These are phyloP conservation scores for Phytopythium sindhum DNA, from an alignment of 352 stramenopile species.

Conservation along the genomic window DNA sequence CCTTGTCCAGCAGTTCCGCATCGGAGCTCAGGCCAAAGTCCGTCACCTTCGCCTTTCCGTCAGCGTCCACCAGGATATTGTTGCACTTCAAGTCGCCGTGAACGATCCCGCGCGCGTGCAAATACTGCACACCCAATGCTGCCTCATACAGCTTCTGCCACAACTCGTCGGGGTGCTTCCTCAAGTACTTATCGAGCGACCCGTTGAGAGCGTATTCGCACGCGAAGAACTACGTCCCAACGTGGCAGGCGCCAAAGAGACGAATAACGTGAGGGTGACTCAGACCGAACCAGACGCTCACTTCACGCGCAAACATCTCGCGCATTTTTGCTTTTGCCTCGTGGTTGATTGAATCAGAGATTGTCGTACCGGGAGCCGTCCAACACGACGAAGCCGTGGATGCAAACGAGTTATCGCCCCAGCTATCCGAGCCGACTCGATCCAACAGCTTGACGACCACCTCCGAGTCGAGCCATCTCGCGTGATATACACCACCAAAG, in stretches of 20 bases:
- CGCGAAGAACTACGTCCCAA: slow-evolving; percentile 9
- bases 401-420: too few relatives aligned
- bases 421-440: too few relatives aligned
- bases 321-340: too few relatives aligned
- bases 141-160: slow-evolving; percentile 23
- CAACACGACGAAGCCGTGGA: too few relatives aligned
- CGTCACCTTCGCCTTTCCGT: slow-evolving; percentile 5
- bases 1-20: too few relatives aligned
- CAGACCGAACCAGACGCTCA: background rate
- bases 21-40: slow-evolving; percentile 1
- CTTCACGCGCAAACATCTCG: too few relatives aligned
- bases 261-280: slow-evolving; percentile 10
- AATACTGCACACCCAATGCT: slow-evolving; percentile 42
- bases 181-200: slow-evolving; percentile 10
- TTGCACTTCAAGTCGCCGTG: slow-evolving; percentile 54
- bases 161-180: slow-evolving; percentile 4
- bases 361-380: too few relatives aligned
- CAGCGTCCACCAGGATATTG: too few relatives aligned
- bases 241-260: slow-evolving; percentile 12
- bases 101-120: slow-evolving; percentile 35
- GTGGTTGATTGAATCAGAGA: too few relatives aligned
- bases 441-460: too few relatives aligned
- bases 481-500: too few relatives aligned
- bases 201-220: slow-evolving; percentile 10
- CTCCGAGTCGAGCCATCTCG: too few relatives aligned